Base-by-base conservation (phyloP, 495 filamentous ascomycete species). In the Neurospora hispaniola region DNA sequence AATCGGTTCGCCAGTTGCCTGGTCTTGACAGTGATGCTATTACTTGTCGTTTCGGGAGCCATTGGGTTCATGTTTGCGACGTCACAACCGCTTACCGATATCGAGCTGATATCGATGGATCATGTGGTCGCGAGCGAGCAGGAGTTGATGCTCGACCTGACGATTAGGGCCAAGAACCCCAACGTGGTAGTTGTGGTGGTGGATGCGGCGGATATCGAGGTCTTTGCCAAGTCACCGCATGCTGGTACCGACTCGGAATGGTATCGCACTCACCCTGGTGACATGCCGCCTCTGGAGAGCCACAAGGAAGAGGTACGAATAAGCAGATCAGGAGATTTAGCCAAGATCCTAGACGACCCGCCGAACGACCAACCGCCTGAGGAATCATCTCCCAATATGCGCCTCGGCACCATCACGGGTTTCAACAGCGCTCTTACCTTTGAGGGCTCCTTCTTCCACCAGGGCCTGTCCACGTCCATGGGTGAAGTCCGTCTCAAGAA, bases 91-190 rank as follows among this genome's bases (percentile, higher is more conserved):
- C 86, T 99, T 12, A 82, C 89, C 48, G 89, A 92, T 62, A 90
- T 98, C 71, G 84, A 89, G 62, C 85, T 98, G 40, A 80, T 90
- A 48, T 89, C 90, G 46, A 92, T 99, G 74, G 88, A 90, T 75
- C 94, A 97, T 76, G 93, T 99, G 20, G 87, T 98, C 41, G 94
- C 94, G 7, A 97, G 93, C 74, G 91, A 97, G 78, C 92, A 97
- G 80, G 96, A 98, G 78, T 86, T 99, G 23, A 98, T 99, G 90
- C 85, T 99, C 74, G 95, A 99, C 77, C 84, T 98, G 10, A 89
- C 91, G n/a, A 92, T 99, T 44, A 86, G 86, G 73, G 96, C 95
- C 1, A 84, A 92, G 73, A 99, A 99, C 78, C 96, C 94, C 0
- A 99, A 99, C 75, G 86, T 97, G 23, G 90, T 98, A 59, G 89